These are phyloP conservation scores for Aquilaria yunnanensis DNA, from an alignment of 345 rosid genomes.

Conservation along the genomic window DNA sequence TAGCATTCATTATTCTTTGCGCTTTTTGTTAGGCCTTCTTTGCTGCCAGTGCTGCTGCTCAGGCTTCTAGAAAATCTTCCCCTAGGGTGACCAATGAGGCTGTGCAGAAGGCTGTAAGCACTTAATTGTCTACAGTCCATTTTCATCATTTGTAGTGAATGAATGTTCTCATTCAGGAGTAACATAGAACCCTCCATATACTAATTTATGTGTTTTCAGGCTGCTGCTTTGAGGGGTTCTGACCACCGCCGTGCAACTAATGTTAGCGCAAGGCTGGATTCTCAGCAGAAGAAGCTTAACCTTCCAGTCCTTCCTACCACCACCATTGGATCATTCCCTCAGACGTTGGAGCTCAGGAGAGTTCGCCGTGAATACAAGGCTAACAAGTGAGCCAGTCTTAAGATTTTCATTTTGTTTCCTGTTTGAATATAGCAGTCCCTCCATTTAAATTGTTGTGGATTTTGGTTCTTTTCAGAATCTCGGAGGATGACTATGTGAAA, in stretches of 20 bases:
- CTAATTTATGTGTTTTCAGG: slow-evolving; percentile 38
- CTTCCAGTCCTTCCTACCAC: slow-evolving; percentile 96
- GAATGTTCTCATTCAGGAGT: background rate
- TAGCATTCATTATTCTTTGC: background rate
- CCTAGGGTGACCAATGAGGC: slow-evolving; percentile 90
- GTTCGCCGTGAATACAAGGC: slow-evolving; percentile 99
- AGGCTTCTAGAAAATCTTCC: slow-evolving; percentile 81
- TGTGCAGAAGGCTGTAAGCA: slow-evolving; percentile 91
- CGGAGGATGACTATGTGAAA: slow-evolving; percentile 83
- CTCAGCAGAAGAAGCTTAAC: slow-evolving; percentile 94
- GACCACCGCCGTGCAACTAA: slow-evolving; percentile 88
- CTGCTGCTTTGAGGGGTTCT: slow-evolving; percentile 89
- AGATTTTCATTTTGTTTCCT: background rate
- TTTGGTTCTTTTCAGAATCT: slow-evolving; percentile 41
- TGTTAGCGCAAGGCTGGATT: slow-evolving; percentile 82
- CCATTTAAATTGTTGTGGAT: slow-evolving; percentile 8
- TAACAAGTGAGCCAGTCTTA: slow-evolving; percentile 54
- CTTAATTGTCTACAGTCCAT: slow-evolving; percentile 8
- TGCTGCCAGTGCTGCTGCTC: slow-evolving; percentile 75
- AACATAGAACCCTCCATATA: background rate
- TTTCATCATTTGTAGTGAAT: background rate
- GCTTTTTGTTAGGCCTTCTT: slow-evolving; percentile 52
- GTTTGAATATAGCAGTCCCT: background rate
- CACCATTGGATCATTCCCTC: slow-evolving; percentile 97
- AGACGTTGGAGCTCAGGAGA: slow-evolving; percentile 86